Base-by-base conservation (phyloP, 139 green algal species). In the Chlamydomonas sp. region DNA sequence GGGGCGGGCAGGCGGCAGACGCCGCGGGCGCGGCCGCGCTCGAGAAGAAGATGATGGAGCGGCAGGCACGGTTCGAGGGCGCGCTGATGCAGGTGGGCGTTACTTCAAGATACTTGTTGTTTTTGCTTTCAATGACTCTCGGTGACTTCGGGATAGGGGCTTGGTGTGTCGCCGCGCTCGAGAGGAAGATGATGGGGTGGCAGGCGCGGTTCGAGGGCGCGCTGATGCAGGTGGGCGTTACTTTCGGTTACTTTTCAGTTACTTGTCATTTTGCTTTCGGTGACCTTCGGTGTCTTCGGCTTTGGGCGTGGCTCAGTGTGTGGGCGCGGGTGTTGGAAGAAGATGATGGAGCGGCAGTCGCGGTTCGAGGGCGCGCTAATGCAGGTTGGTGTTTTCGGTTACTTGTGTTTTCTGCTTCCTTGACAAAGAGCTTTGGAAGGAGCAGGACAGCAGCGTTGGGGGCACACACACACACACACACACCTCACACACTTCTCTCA, bases 81-180 rank as follows among this genome's bases (percentile, higher is more conserved):
- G 78, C 78, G 43, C 68, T 84, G 30, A 75, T 84, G 73, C 73
- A 83, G 70, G 75, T 81, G 60, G n/a, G n/a, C n/a, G n/a, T n/a
- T n/a, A n/a, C n/a, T n/a, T n/a, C n/a, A n/a, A n/a, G n/a, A n/a
- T n/a, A n/a, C n/a, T n/a, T n/a, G n/a, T n/a, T n/a, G n/a, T n/a
- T n/a, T n/a, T n/a, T n/a, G n/a, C n/a, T n/a, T n/a, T n/a, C n/a
- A n/a, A n/a, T n/a, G n/a, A n/a, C n/a, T n/a, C n/a, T n/a, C n/a
- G n/a, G n/a, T n/a, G n/a, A n/a, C n/a, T n/a, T n/a, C n/a, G n/a
- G n/a, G n/a, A n/a, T n/a, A n/a, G n/a, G n/a, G n/a, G n/a, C n/a
- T n/a, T n/a, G n/a, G n/a, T n/a, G n/a, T n/a, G n/a, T 75, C 16
- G 48, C 65, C 22, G 58, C 63, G 3, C 0, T 80, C 63, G 74